phyloP scores from a whole-genome alignment of 2,329 filamentous ascomycete species.

The Rhexocercosporidium sp. region DNA sequence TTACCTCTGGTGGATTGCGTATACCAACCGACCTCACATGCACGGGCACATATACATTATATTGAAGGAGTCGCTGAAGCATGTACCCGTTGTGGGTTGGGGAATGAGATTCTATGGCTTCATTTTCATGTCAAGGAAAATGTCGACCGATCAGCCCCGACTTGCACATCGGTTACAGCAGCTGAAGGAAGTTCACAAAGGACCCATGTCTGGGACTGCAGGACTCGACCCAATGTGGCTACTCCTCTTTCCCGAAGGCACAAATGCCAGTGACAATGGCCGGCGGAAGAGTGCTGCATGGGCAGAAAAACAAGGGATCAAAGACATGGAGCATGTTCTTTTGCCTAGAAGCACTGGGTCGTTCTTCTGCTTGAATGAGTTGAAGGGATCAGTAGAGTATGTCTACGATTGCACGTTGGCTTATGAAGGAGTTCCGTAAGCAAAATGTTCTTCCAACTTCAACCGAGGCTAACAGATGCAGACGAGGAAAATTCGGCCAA shows the following conservation, averaged over 20 bases:
- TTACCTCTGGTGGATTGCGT: conserved; percentile 94
- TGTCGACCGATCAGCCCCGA: conserved; percentile 78
- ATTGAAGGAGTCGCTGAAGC: conserved; percentile 84
- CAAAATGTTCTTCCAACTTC: conserved; percentile 37
- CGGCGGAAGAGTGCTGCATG: conserved; percentile 73
- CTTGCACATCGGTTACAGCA: conserved; percentile 75
- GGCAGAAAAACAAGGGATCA: conserved; percentile 76
- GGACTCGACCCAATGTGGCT: conserved; percentile 87
- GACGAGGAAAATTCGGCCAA: conserved; percentile 82
- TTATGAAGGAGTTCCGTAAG: conserved; percentile 92
- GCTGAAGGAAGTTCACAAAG: conserved; percentile 63
- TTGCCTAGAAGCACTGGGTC: conserved; percentile 82
- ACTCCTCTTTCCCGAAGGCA: conserved; percentile 86
- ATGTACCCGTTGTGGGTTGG: conserved; percentile 78
- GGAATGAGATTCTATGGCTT: conserved; percentile 88
- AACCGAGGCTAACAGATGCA: conserved; percentile 25
- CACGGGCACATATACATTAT: conserved; percentile 91
- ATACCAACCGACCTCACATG: conserved; percentile 75
- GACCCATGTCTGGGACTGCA: conserved; percentile 55
- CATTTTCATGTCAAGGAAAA: conserved; percentile 90
- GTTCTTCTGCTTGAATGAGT: conserved; percentile 78
- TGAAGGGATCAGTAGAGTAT: conserved; percentile 77
- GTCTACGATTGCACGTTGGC: conserved; percentile 94
- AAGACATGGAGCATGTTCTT: conserved; percentile 75
- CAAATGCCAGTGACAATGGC: conserved; percentile 76